These are phyloP conservation scores for Oropetium thomaeum DNA, from an alignment of 176 grass and related monocot genomes.

Conservation along the genomic window DNA sequence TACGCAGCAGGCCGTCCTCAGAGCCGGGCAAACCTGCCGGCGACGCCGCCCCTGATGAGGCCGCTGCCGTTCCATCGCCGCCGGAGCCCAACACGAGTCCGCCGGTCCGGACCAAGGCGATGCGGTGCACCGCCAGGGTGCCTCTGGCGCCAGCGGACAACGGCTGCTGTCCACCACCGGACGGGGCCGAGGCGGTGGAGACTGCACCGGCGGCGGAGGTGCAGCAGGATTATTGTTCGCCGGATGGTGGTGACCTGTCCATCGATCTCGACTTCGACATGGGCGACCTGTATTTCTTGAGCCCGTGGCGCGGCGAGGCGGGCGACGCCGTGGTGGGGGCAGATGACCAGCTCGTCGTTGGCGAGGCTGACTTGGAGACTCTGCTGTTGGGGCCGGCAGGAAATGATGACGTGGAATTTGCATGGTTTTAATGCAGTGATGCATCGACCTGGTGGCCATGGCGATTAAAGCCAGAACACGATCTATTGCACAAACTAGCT, in stretches of 20 bases:
- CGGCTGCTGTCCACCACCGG: neutral
- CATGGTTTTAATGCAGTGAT: slow-evolving; percentile 12
- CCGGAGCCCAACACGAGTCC: neutral
- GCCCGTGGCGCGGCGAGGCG: slow-evolving; percentile 12
- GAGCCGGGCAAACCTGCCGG: neutral
- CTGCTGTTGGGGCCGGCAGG: slow-evolving; percentile 4
- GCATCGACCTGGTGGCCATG: neutral
- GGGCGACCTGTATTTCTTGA: slow-evolving; percentile 27
- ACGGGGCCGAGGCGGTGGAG: neutral
- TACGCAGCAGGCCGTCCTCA: neutral
- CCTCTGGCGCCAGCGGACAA: neutral
- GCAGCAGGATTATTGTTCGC: neutral
- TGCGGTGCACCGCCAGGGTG: slow-evolving; percentile 14
- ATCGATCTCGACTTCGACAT: slow-evolving; percentile 18
- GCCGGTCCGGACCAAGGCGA: slow-evolving; percentile 28
- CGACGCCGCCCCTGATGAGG: neutral
- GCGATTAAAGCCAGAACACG: too few species aligned
- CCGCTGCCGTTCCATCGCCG: neutral
- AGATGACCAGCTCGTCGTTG: neutral
- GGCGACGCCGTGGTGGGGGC: neutral
- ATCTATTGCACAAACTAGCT: too few species aligned
- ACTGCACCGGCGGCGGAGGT: neutral
- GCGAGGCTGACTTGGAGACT: slow-evolving; percentile 22
- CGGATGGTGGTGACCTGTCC: neutral
- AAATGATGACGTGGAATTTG: neutral